Base-by-base conservation (phyloP, 2,329 filamentous ascomycete genomes). In the Nigrospora sphaerica region DNA sequence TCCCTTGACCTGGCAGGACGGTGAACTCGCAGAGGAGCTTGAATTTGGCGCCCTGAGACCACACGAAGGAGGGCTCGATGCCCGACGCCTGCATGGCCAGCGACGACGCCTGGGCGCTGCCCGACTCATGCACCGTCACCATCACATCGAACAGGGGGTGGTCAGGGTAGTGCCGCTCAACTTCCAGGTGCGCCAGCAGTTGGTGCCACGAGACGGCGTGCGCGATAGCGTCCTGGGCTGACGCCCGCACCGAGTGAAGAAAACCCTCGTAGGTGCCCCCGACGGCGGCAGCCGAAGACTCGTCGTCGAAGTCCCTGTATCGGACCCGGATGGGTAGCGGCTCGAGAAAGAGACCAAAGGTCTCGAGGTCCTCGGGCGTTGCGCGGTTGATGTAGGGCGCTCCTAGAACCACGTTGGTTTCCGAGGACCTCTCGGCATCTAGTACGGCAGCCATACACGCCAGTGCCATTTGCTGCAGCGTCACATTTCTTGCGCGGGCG, bases 131-230 rank as follows among this genome's bases (percentile, higher is more conserved):
- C 35, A 56, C 55, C 2, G 56, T 52, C 2, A 56, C 56, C 47
- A 58, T 50, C 37, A 45, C 39, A 39, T 59, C 57, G 23, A 59
- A 56, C 6, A 59, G 40, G 6, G 54, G 54, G 19, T 57, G 51
- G 7, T 50, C 33, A 1, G 52, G 52, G 13, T 44, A 40, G 4
- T 39, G 38, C 36, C 16, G 19, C n/a, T n/a, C n/a, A n/a, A n/a
- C n/a, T n/a, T n/a, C n/a, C 12, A 61, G 39, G 35, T 54, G 52
- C 7, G 51, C n/a, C 13, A 61, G 49, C 28, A 65, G 57, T 28
- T 57, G 51, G 28, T 59, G 12, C 60, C 60, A 65, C 2, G 60
- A 59, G 2, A 65, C 39, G 2, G 53, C 58, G 33, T 62, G 55
- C 4, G 59, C 50, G 3, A 65, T 48, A 3, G 62, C 59, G 10